Evolutionary conservation across 805 yeast species (phyloP).

Genomic region (Candida andamanensis): DNA sequence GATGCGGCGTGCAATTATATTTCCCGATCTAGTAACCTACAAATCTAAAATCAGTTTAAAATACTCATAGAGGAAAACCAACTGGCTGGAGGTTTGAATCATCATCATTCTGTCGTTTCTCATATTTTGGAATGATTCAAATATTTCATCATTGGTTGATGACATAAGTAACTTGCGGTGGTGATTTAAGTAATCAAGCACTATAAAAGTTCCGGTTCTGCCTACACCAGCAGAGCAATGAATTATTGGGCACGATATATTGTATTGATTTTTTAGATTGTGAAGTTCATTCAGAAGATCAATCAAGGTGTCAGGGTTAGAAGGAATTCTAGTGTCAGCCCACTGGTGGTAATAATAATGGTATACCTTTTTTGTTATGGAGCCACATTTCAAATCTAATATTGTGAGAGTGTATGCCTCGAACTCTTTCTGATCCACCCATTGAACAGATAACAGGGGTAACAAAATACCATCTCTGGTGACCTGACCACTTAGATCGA

Average conservation of each 20-base stretch:
- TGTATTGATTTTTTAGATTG: slow-evolving; percentile 3
- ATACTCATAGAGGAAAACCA: slow-evolving; percentile 28
- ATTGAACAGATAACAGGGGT: slow-evolving; percentile 14
- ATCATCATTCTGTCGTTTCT: slow-evolving; percentile 37
- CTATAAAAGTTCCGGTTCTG: slow-evolving; percentile 38
- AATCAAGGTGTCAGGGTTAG: slow-evolving; percentile 25
- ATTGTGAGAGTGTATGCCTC: slow-evolving; percentile 24
- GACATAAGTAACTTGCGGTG: slow-evolving; percentile 1
- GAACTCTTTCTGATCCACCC: slow-evolving; percentile 13
- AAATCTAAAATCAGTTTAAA: slow-evolving; percentile 7
- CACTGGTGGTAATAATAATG: slow-evolving; percentile 41
- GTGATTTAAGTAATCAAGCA: slow-evolving; percentile 28
- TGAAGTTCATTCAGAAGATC: slow-evolving; percentile 18
- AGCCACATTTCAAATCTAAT: slow-evolving; percentile 17
- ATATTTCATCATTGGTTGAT: slow-evolving; percentile 21
- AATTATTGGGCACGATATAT: slow-evolving; percentile 18
- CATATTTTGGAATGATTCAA: slow-evolving; percentile 21
- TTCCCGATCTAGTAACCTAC: not conserved
- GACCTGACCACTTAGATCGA: slow-evolving; percentile 16
- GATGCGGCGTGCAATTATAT: too few relatives aligned
- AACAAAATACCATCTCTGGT: slow-evolving; percentile 18
- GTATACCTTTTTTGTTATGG: slow-evolving; percentile 20
- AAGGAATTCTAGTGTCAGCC: slow-evolving; percentile 42
- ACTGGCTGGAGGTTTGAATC: slow-evolving; percentile 40
- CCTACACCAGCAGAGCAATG: slow-evolving; percentile 51